phyloP scores from a whole-genome alignment of 2,329 filamentous ascomycete species.

The Shiraia bambusicola region DNA sequence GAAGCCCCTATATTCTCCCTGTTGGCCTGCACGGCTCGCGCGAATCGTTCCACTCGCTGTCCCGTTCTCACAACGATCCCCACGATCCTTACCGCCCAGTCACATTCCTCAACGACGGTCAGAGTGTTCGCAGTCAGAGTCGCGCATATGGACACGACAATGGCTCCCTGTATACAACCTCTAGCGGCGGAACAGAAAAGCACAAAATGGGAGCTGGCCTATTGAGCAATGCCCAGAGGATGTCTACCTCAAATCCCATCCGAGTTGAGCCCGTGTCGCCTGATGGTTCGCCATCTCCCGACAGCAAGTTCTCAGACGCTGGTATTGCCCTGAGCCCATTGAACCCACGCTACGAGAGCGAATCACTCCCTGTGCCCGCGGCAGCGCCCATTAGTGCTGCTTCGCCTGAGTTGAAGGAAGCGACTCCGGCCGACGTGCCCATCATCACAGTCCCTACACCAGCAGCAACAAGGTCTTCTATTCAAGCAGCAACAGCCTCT shows the following conservation, averaged over 20 bases:
- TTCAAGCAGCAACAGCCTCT: constrained; percentile 23
- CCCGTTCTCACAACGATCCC: constrained; percentile 69
- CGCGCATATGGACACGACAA: constrained; percentile 41
- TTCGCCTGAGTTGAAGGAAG: constrained; percentile 5
- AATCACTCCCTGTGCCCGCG: constrained; percentile 13
- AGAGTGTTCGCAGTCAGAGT: constrained; percentile 37
- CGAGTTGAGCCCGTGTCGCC: constrained; percentile 43
- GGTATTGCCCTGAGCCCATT: constrained; percentile 30
- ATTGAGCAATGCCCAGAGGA: constrained; percentile 58
- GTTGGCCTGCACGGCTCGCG: constrained; percentile 74
- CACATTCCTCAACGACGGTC: constrained; percentile 55
- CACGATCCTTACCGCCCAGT: constrained; percentile 82
- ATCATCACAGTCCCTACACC: constrained; percentile 27
- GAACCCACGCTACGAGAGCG: constrained; percentile 27
- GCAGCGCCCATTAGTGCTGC: constrained; percentile 10
- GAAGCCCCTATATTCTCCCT: constrained; percentile 91
- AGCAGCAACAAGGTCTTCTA: constrained; percentile 24
- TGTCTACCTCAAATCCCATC: constrained; percentile 57
- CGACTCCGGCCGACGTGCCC: constrained; percentile 18
- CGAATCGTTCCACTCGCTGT: constrained; percentile 84
- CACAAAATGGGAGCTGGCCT: constrained; percentile 54
- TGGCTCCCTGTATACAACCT: constrained; percentile 55
- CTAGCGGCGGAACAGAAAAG: constrained; percentile 49
- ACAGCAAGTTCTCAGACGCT: constrained; percentile 40
- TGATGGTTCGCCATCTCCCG: constrained; percentile 31